Base-by-base conservation (phyloP, 768 basidiomycete genomes). In the Termitomyces heimii region DNA sequence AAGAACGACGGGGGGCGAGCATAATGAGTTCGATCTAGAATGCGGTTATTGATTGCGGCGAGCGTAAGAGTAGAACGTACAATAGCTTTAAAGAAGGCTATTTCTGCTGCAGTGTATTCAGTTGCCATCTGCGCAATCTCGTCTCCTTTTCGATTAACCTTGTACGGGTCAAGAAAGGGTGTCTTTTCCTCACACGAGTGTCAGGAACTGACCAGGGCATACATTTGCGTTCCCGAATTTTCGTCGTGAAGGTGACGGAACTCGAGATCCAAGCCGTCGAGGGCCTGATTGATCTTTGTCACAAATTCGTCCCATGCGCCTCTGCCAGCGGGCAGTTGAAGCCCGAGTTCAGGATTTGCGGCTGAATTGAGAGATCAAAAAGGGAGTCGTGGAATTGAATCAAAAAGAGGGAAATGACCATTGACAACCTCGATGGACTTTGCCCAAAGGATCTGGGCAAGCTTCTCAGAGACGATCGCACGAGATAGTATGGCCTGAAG, bases 141-240 rank as follows among this genome's bases (percentile, higher is more conserved):
- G 64, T 95, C 93, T 18, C 84, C 85, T 60, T 85, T 89, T 9
- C 79, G 74, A 66, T 95, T 96, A 45, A 92, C 84, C 92, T 94
- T 20, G 39, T 22, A 47, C 39, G 7, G 12, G 43, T 56, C 18
- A 5, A 26, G n/a, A 40, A 29, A 32, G 10, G 16, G 24, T 13
- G 8, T 7, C 16, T 24, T 31, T 20, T 13, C 13, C 18, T 6
- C 10, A 12, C 6, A 13, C n/a, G 16, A 2, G 20, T 14, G 9
- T 20, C 40, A 35, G 32, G 5, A 26, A 70, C 86, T 60, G 62
- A 93, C 92, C 64, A 94, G 68, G 9, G 83, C 82, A 61, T 84
- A 90, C 73, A 85, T 79, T 58, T 82, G 81, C 54, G 70, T 72
- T 13, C 90, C 89, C 18, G 78, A 80, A 31, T 70, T 69, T 68